phyloP scores from a whole-genome alignment of 495 filamentous ascomycete species.

The Elasticomyces elasticus region DNA sequence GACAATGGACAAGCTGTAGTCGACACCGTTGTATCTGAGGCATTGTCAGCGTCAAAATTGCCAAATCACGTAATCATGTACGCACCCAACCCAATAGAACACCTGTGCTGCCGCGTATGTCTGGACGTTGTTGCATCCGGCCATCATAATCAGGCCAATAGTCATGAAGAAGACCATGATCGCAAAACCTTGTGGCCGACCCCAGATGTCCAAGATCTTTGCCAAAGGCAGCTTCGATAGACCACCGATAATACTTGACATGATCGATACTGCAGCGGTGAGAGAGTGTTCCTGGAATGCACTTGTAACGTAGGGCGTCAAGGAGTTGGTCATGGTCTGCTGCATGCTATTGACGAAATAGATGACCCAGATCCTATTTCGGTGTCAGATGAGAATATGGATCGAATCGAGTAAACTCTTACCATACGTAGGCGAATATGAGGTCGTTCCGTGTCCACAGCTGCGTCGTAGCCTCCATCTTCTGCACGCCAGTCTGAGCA shows the following conservation, averaged over 20 bases:
- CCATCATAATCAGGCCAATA: constrained; percentile 15
- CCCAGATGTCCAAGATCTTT: constrained; percentile 17
- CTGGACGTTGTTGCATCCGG: constrained; percentile 14
- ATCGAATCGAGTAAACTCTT: constrained; percentile 1
- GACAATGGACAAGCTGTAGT: constrained; percentile 27
- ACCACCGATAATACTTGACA: constrained; percentile 51
- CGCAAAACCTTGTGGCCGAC: constrained; percentile 8
- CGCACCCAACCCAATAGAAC: constrained; percentile 29
- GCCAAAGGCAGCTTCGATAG: constrained; percentile 25
- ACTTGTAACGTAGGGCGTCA: constrained; percentile 27
- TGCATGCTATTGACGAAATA: constrained; percentile 42
- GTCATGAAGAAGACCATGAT: constrained; percentile 4
- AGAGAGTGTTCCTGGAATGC: constrained; percentile 25
- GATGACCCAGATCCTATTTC: constrained; percentile 37
- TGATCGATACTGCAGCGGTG: constrained; percentile 26
- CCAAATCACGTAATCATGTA: too few species aligned
- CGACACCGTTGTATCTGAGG: constrained; percentile 1
- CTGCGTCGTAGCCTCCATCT: constrained; percentile 37
- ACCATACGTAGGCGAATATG: constrained; percentile 36
- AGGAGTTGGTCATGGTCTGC: constrained; percentile 11
- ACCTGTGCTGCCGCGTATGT: constrained; percentile 31
- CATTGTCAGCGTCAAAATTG: too few species aligned
- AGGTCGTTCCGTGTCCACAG: constrained; percentile 37
- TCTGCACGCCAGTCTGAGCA: constrained; percentile 34
- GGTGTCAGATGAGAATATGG: background rate